phyloP scores from a whole-genome alignment of 257 asterid genomes.

The Oldenlandia corymbosa region DNA sequence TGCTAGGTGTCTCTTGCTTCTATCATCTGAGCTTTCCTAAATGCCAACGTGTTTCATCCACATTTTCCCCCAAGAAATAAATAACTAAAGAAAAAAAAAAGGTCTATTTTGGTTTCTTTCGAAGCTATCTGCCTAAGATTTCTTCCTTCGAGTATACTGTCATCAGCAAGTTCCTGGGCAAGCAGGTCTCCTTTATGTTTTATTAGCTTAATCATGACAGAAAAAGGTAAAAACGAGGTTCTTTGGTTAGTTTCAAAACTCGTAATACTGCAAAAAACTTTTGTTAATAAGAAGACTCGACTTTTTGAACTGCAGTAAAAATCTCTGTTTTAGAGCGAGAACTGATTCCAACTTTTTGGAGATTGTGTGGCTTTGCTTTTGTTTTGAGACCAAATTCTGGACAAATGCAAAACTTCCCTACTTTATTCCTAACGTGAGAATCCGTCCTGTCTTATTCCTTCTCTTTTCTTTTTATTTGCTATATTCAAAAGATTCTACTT shows the following conservation, averaged over 20 bases:
- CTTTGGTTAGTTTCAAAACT: not conserved
- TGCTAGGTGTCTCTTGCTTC: not conserved
- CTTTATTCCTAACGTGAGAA: constrained; percentile 42
- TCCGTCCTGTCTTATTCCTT: too few species aligned
- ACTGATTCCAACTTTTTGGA: constrained; percentile 39
- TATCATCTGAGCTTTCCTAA: not conserved
- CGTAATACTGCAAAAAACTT: constrained; percentile 27
- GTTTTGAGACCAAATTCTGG: constrained; percentile 15
- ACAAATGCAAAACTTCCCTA: constrained; percentile 16
- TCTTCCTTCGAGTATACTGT: not conserved
- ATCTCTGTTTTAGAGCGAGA: constrained; percentile 18
- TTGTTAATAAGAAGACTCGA: constrained; percentile 44
- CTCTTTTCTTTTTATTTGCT: constrained; percentile 10
- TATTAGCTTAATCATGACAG: too few species aligned
- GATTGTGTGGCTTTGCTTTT: constrained; percentile 34
- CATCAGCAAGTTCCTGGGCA: not conserved
- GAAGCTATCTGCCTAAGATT: too few species aligned
- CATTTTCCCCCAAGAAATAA: not conserved
- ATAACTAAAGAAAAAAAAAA: too few species aligned
- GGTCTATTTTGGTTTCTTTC: not conserved
- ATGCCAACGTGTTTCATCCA: not conserved
- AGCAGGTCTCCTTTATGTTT: not conserved
- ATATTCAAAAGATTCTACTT: too few species aligned
- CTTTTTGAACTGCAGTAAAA: constrained; percentile 17
- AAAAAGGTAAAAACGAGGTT: too few species aligned